Percentiles rank a stretch among this genome's conserved stretches.
Evolutionary conservation across 2,329 filamentous ascomycete genomes (phyloP).

Genomic region (Sarocladium kiliense): DNA sequence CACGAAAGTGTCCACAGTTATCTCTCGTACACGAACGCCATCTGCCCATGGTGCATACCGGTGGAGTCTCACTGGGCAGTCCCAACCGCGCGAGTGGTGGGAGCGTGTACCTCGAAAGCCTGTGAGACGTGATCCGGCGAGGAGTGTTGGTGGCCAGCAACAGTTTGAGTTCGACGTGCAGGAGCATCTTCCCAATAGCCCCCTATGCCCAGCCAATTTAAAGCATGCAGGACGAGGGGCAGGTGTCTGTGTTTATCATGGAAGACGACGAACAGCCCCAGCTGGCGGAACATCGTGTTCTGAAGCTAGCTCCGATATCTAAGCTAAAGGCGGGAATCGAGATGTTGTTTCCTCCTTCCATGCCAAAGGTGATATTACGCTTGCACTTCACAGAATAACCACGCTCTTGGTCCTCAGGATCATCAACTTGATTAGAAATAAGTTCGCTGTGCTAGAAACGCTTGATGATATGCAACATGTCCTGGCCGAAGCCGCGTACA

Average conservation of each 20-base stretch:
- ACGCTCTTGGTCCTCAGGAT: no score
- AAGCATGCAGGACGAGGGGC: slow-evolving; percentile 38
- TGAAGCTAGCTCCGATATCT: not conserved
- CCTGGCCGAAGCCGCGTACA: no score
- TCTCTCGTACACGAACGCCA: slow-evolving; percentile 14
- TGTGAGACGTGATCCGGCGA: slow-evolving; percentile 15
- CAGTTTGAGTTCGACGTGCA: slow-evolving; percentile 44
- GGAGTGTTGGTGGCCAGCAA: slow-evolving; percentile 9
- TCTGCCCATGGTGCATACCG: slow-evolving; percentile 12
- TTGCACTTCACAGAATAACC: no score
- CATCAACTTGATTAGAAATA: no score
- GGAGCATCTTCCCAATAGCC: slow-evolving; percentile 45
- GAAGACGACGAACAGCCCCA: slow-evolving; percentile 25
- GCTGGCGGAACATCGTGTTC: not conserved
- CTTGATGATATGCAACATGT: no score
- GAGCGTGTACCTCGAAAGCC: slow-evolving; percentile 22
- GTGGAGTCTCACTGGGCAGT: slow-evolving; percentile 17
- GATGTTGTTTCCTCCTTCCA: not conserved
- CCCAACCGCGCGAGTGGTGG: slow-evolving; percentile 28
- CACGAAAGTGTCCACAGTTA: slow-evolving; percentile 7
- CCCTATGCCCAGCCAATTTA: slow-evolving; percentile 45
- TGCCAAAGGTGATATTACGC: not conserved
- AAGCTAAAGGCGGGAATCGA: not conserved
- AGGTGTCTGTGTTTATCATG: slow-evolving; percentile 47
- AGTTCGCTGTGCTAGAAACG: not conserved